Percentiles rank a stretch among this genome's conserved stretches.
These are phyloP conservation scores for Apiospora sp. DNA, from an alignment of 2,329 filamentous ascomycete genomes.

Conservation along the genomic window DNA sequence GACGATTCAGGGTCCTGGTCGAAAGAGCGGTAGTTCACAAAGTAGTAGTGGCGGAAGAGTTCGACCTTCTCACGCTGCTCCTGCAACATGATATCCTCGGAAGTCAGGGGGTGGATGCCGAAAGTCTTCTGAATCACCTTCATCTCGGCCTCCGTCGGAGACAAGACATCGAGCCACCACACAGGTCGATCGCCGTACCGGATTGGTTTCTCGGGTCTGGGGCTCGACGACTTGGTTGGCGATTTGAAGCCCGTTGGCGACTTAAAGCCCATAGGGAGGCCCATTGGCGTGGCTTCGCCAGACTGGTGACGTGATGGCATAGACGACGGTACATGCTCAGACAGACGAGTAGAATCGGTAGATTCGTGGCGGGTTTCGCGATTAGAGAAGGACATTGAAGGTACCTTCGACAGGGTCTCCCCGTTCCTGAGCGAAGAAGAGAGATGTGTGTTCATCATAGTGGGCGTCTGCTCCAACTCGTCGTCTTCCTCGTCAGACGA, in stretches of 20 bases:
- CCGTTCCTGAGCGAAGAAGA: slow-evolving; percentile 44
- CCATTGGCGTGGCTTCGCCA: slow-evolving; percentile 34
- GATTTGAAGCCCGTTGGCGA: slow-evolving; percentile 30
- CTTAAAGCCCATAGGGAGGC: slow-evolving; percentile 21
- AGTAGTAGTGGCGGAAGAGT: slow-evolving; percentile 96
- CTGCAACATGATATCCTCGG: slow-evolving; percentile 96
- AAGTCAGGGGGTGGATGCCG: slow-evolving; percentile 92
- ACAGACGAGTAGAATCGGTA: slow-evolving; percentile 23
- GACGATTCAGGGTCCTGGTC: slow-evolving; percentile 92
- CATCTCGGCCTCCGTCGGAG: slow-evolving; percentile 94
- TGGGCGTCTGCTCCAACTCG: slow-evolving; percentile 48
- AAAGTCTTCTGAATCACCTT: slow-evolving; percentile 91
- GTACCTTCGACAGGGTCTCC: slow-evolving; percentile 48
- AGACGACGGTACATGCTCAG: slow-evolving; percentile 32
- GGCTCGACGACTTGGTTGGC: slow-evolving; percentile 37
- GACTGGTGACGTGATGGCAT: slow-evolving; percentile 35
- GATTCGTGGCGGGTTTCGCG: slow-evolving; percentile 38
- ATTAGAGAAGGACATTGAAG: slow-evolving; percentile 50
- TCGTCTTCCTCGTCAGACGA: slow-evolving; percentile 73
- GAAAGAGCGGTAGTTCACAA: slow-evolving; percentile 97
- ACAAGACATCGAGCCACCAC: slow-evolving; percentile 95
- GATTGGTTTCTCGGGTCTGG: slow-evolving; percentile 41
- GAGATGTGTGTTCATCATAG: slow-evolving; percentile 20
- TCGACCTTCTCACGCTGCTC: slow-evolving; percentile 98
- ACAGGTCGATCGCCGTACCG: slow-evolving; percentile 84